A percentile compares a stretch with the other conserved stretches of the same genome.
Conservation (phyloP, 2,329 filamentous ascomycete species). For the Penicillium vulpinum region DNA sequence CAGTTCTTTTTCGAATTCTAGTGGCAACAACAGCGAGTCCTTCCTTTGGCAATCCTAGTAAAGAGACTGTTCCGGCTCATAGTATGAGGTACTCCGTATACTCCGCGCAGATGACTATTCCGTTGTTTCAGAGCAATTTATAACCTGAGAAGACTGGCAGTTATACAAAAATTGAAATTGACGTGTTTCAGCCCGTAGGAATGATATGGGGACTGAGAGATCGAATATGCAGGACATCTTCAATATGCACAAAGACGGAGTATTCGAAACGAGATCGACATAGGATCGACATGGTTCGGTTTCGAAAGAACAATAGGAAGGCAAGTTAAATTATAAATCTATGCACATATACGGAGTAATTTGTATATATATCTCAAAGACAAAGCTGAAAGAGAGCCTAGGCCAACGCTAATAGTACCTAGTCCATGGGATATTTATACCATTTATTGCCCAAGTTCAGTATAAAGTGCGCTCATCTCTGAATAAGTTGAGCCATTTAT, state of each 20-base stretch:
- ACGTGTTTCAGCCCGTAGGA: too few relatives aligned
- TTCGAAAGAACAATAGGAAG: not conserved
- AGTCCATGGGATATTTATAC: not conserved
- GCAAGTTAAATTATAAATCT: not conserved
- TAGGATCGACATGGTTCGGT: not conserved
- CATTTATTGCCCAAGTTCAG: not conserved
- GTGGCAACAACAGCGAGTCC: not conserved
- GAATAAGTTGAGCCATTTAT: too few relatives aligned
- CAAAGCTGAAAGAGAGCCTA: not conserved
- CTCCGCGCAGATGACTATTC: not conserved
- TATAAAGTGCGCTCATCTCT: not conserved
- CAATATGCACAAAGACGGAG: not conserved
- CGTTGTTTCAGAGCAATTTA: not conserved
- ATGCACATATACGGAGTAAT: too few relatives aligned
- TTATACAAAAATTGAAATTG: not conserved
- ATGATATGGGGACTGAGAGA: too few relatives aligned
- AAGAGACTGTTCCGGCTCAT: not conserved
- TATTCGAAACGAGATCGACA: not conserved
- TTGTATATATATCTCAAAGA: not conserved
- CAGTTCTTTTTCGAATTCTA: not conserved
- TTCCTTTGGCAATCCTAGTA: not conserved
- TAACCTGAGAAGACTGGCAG: too few relatives aligned
- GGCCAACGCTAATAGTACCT: not conserved
- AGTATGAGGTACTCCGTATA: too few relatives aligned
- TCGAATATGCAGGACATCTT: not conserved